Percentiles rank a stretch among this genome's conserved stretches.
phyloP scores from a whole-genome alignment of 768 basidiomycete genomes.

The Russula sp. region DNA sequence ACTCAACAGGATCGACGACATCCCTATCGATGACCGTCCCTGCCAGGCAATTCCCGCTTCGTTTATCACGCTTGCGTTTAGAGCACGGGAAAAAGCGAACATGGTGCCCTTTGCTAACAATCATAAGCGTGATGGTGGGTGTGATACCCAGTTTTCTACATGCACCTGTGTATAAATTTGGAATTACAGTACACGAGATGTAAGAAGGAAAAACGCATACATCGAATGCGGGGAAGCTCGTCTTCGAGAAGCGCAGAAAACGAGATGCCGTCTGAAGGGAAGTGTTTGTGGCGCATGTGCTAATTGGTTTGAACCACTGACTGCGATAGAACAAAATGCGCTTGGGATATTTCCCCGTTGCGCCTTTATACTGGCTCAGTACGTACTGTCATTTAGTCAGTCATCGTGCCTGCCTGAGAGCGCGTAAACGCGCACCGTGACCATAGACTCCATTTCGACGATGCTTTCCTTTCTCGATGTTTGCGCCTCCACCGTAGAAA shows the following conservation, averaged over 20 bases:
- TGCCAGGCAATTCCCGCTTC: slow-evolving; percentile 66
- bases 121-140: slow-evolving; percentile 65
- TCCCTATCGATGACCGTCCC: slow-evolving; percentile 73
- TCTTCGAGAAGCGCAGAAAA: slow-evolving; percentile 43
- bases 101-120: slow-evolving; percentile 77
- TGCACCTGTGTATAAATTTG: slow-evolving; percentile 44
- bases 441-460: slow-evolving; percentile 61
- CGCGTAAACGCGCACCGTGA: slow-evolving; percentile 36
- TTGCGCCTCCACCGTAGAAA: slow-evolving; percentile 57
- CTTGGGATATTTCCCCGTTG: slow-evolving; percentile 56
- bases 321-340: slow-evolving; percentile 75
- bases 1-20: slow-evolving; percentile 63
- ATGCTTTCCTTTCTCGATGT: slow-evolving; percentile 70
- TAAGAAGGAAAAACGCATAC: slow-evolving; percentile 32
- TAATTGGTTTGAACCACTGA: slow-evolving; percentile 27
- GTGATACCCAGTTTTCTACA: slow-evolving; percentile 52
- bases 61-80: slow-evolving; percentile 43
- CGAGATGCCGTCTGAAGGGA: slow-evolving; percentile 42
- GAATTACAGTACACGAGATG: neutral
- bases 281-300: neutral
- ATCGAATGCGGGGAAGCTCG: slow-evolving; percentile 55
- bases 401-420: neutral
- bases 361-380: slow-evolving; percentile 50
- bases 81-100: slow-evolving; percentile 53
- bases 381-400: slow-evolving; percentile 37